Base-by-base conservation (phyloP, 768 basidiomycete genomes). In the Termitomyces sp. region DNA sequence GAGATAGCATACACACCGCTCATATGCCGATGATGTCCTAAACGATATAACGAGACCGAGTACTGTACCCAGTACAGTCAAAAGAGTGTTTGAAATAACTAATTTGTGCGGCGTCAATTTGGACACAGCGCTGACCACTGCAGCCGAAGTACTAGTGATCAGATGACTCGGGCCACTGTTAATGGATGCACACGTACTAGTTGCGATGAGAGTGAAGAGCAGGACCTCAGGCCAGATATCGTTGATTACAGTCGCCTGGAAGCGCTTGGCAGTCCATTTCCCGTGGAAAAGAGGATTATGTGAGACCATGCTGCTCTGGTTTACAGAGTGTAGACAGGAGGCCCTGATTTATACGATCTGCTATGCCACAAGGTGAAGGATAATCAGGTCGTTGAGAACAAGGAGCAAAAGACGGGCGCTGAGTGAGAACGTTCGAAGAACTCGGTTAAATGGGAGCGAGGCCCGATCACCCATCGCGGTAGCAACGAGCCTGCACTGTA, bases 51-150 rank as follows among this genome's bases (percentile, higher is more conserved):
- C 84, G 63, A 85, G 73, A 80, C 80, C 86, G 67, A 88, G 80
- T 28, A 88, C 85, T 15, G 84, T 86, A 80, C 87, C 87, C 53
- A 90, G 75, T 7, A 89, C 87, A 4, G 86, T 85, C 56, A 90
- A 73, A 60, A 87, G 76, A 44, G 73, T 72, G 55, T 75, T 84
- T 12, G 80, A 77, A 54, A 88, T 73, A 0, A 71, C 72, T n/a
- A 88, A 74, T 49, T 78, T 70, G 47, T 73, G 73, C 5, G 57
- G 55, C 0, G 83, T 85, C 65, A 79, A 64, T 57, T 77, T 65
- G 0, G 83, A 81, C 10, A 87, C 81, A 29, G 79, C 62, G 4
- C 75, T 68, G 15, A 88, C 86, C 82, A 86, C 85, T 87, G 44
- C 34, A 9, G 8, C 42, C 4, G 26, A 28, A 15, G 20, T 48